phyloP scores from a whole-genome alignment of 805 yeast species.

The Saccharomyces cerevisiae region DNA sequence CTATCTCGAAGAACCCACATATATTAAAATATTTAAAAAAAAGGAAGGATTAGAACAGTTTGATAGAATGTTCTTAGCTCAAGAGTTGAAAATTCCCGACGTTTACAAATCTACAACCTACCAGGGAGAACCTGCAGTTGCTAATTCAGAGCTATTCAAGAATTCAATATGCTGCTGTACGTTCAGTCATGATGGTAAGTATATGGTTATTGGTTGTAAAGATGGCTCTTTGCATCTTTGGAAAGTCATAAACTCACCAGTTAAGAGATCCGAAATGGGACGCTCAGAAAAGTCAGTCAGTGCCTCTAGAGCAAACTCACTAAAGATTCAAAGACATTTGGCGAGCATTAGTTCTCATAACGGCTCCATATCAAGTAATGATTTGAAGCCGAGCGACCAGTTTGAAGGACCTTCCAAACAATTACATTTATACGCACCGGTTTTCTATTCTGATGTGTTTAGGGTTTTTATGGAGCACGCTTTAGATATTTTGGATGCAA shows the following conservation, averaged over 20 bases:
- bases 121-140: neutral
- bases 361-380: neutral
- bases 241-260: slow-evolving; percentile 70
- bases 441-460: slow-evolving; percentile 62
- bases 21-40: slow-evolving; percentile 42
- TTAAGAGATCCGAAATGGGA: slow-evolving; percentile 49
- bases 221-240: slow-evolving; percentile 62
- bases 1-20: slow-evolving; percentile 45
- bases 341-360: neutral
- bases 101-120: slow-evolving; percentile 2
- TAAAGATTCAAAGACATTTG: neutral
- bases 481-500: slow-evolving; percentile 61
- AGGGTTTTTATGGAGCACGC: slow-evolving; percentile 58
- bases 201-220: slow-evolving; percentile 76
- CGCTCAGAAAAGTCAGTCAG: slow-evolving; percentile 9
- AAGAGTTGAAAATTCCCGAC: slow-evolving; percentile 40
- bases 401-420: neutral
- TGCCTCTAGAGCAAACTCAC: slow-evolving; percentile 7
- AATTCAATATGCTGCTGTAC: slow-evolving; percentile 63
- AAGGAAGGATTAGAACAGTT: slow-evolving; percentile 40
- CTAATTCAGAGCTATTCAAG: slow-evolving; percentile 3
- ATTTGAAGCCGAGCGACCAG: neutral
- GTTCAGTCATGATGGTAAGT: slow-evolving; percentile 75
- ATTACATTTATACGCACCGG: slow-evolving; percentile 51
- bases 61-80: slow-evolving; percentile 54